Percentiles rank a stretch among this genome's conserved stretches.
Conservation (phyloP, 2,329 filamentous ascomycete species). For the Pseudogymnoascus sp. region DNA sequence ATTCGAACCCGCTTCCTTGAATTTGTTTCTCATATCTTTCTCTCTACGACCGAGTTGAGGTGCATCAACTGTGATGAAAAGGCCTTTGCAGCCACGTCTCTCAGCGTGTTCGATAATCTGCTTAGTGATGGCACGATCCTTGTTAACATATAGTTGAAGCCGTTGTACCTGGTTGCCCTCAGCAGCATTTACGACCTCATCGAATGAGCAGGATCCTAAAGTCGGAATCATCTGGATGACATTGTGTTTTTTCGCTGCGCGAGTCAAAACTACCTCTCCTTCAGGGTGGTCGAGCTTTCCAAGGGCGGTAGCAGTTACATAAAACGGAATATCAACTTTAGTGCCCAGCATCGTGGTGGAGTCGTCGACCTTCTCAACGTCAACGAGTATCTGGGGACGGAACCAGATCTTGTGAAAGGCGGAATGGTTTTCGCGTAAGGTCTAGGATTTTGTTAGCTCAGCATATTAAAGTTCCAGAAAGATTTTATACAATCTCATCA, state of each 20-base stretch:
- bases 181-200: slow-evolving; percentile 86
- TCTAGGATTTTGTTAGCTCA: slow-evolving; percentile 41
- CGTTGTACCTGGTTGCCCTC: slow-evolving; percentile 80
- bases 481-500: slow-evolving; percentile 63
- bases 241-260: slow-evolving; percentile 74
- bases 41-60: slow-evolving; percentile 90
- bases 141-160: slow-evolving; percentile 94
- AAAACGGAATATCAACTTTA: slow-evolving; percentile 79
- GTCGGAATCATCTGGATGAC: slow-evolving; percentile 99
- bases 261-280: slow-evolving; percentile 85
- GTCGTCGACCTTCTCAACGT: slow-evolving; percentile 81
- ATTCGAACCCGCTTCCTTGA: slow-evolving; percentile 70
- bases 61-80: slow-evolving; percentile 94
- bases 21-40: slow-evolving; percentile 96
- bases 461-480: slow-evolving; percentile 6
- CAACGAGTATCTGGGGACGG: slow-evolving; percentile 75
- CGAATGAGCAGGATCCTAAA: slow-evolving; percentile 90
- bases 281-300: slow-evolving; percentile 92
- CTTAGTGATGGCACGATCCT: slow-evolving; percentile 82
- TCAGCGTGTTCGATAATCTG: slow-evolving; percentile 89
- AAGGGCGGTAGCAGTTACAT: slow-evolving; percentile 90
- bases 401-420: slow-evolving; percentile 98
- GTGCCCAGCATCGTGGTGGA: slow-evolving; percentile 90
- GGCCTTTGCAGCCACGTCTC: slow-evolving; percentile 78
- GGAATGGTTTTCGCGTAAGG: slow-evolving; percentile 87